Conservation (phyloP, 495 filamentous ascomycete species). For the Neurospora sp. region DNA sequence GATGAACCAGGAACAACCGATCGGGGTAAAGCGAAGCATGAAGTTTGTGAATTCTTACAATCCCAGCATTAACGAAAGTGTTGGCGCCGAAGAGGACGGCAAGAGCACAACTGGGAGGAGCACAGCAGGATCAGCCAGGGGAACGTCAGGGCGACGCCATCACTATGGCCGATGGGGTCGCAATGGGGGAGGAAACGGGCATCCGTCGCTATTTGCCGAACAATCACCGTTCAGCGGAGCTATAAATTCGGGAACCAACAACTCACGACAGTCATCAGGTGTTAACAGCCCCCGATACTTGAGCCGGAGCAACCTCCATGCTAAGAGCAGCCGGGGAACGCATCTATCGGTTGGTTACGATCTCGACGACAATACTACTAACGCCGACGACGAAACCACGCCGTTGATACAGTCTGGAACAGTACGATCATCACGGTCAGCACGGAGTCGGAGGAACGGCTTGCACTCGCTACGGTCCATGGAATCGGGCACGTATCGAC, state of each 20-base stretch:
- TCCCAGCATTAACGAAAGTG: conserved; percentile 46
- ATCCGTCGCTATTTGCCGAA: conserved; percentile 64
- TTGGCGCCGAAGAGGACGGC: conserved; percentile 48
- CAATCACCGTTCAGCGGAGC: conserved; percentile 55
- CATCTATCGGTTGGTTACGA: conserved; percentile 38
- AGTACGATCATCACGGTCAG: conserved; percentile 46
- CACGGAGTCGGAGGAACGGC: conserved; percentile 48
- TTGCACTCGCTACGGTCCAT: conserved; percentile 53
- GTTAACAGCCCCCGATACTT: conserved; percentile 43
- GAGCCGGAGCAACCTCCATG: conserved; percentile 12
- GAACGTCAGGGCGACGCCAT: conserved; percentile 63
- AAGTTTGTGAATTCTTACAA: conserved; percentile 89
- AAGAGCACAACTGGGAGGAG: conserved; percentile 43
- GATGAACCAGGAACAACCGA: conserved; percentile 54
- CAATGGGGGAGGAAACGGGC: conserved; percentile 47
- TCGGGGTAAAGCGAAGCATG: conserved; percentile 86
- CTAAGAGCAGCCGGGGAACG: conserved; percentile 16
- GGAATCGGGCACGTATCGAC: conserved; percentile 61
- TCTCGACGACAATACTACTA: conserved; percentile 42
- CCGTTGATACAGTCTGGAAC: conserved; percentile 52
- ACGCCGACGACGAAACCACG: conserved; percentile 84
- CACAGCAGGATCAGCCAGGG: conserved; percentile 51
- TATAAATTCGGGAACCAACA: conserved; percentile 25
- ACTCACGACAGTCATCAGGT: conserved; percentile 50
- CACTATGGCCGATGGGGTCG: conserved; percentile 60